Base-by-base conservation (phyloP, 306 rosid species). In the Cicer chorassanicum region DNA sequence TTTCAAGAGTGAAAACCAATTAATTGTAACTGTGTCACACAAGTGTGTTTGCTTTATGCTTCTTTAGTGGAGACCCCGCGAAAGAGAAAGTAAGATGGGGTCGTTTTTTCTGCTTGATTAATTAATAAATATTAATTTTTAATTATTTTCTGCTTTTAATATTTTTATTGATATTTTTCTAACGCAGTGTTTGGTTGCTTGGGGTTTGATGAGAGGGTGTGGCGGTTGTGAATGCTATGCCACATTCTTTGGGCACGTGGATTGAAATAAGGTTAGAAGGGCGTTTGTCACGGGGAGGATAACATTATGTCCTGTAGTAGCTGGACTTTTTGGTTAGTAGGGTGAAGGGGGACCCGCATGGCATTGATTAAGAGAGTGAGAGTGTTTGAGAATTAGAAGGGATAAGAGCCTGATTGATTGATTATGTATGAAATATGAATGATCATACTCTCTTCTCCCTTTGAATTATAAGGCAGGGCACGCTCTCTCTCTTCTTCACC, bases 341-440 rank as follows among this genome's bases (percentile, higher is more conserved):
- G 68, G 70, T 8, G 34, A 11, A 12, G 24, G 56, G 73, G 81
- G 86, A 45, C 75, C 85, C 75, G 0, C 64, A 5, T 40, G 6
- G 50, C 21, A 49, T 78, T 81, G 80, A 85, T 65, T 81, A 62
- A 13, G 55, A 19, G 78, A 41, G 62, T 7, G 77, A 18, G 40
- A 6, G 72, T 11, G 44, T 12, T 34, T 10, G 60, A 42, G 68
- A 44, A 73, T 44, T 2, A 13, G 61, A 78, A 63, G 75, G 6
- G 84, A 83, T 78, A 84, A 81, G 86, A 57, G 73, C 68, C 72
- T 42, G 86, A 66, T 40, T 68, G 61, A 48, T 13, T 72, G 83
- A 82, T 83, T 54, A 44, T 4, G 12, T 11, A 11, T 1, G 13
- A 1, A 21, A 4, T 11, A 11, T 1, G 13, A 1, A 21, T 61